A percentile compares a stretch with the other conserved stretches of the same genome.
These are phyloP conservation scores for Kondoa subrosea DNA, from an alignment of 768 basidiomycete genomes.

Conservation along the genomic window DNA sequence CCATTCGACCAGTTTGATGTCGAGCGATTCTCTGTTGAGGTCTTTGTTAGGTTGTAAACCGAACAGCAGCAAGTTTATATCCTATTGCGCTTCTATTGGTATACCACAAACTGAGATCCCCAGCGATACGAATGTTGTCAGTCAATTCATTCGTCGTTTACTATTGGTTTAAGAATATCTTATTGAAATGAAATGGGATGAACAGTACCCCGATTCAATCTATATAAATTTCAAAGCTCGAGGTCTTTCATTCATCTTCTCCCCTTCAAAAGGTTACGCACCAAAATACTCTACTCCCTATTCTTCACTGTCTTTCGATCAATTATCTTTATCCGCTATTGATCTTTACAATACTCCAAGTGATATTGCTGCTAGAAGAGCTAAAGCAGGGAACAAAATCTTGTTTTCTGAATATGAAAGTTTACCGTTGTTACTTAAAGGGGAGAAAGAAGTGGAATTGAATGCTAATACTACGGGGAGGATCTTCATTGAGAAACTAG, in stretches of 20 bases:
- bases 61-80: background rate
- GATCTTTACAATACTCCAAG: background rate
- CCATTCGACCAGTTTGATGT: background rate
- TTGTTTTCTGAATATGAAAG: background rate
- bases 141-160: no score
- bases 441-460: background rate
- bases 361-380: background rate
- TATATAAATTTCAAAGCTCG: background rate
- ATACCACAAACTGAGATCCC: no score
- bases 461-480: background rate
- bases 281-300: background rate
- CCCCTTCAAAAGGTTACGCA: background rate
- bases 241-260: conserved; percentile 3
- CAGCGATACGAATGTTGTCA: background rate
- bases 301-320: background rate
- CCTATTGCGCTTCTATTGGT: no score
- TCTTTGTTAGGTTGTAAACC: background rate
- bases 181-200: background rate
- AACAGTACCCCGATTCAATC: background rate
- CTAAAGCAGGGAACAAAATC: background rate
- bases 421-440: background rate
- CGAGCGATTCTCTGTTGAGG: background rate
- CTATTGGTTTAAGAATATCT: no score
- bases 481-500: background rate
- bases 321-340: background rate